Evolutionary conservation across 2,329 filamentous ascomycete species (phyloP), one percentile per base, ranked within the genome.

Genomic region (Elsinoe fawcettii): DNA sequence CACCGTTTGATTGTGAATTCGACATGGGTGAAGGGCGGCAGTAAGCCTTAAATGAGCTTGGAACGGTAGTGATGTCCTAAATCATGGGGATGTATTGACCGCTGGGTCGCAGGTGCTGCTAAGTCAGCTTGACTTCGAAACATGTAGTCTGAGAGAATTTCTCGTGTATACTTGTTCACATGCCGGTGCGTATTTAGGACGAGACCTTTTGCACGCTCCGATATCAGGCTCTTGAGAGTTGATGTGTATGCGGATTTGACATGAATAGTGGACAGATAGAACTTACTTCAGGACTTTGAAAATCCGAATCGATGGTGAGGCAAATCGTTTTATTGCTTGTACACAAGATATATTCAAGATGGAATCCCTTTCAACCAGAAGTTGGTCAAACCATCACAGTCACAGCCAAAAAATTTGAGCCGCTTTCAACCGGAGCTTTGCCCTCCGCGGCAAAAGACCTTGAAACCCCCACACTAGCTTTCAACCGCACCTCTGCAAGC

Each of bases 1-100:
- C 20, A n/a, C 47, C 47, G 16, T 51, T 51, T 18, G 47, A 32
- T 14, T 22, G 22, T 51, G 30, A 73, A 75, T 46, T 63, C 67
- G 56, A 47, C 60, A 60, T 59, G 12, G 12, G n/a, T n/a, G n/a
- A n/a, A n/a, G n/a, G n/a, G n/a, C n/a, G n/a, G n/a, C n/a, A n/a
- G n/a, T n/a, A n/a, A n/a, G n/a, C n/a, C n/a, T n/a, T n/a, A n/a
- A n/a, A n/a, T n/a, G n/a, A n/a, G n/a, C n/a, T n/a, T n/a, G n/a
- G n/a, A n/a, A n/a, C n/a, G n/a, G 27, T 30, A 30, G 5, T 5
- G 27, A 30, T n/a, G 27, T 30, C 9, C 27, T 30, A 30, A 9
- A 9, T 9, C 27, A 30, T 30, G 27, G 5, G 5, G 27, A 9
- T 5, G 27, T 5, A 34, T 3, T 51, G 25, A 12, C 34, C 12